Evolutionary conservation across 148 eudicot species (phyloP), one percentile per base, ranked within the genome.

Genomic region (Diospyros lotus): DNA sequence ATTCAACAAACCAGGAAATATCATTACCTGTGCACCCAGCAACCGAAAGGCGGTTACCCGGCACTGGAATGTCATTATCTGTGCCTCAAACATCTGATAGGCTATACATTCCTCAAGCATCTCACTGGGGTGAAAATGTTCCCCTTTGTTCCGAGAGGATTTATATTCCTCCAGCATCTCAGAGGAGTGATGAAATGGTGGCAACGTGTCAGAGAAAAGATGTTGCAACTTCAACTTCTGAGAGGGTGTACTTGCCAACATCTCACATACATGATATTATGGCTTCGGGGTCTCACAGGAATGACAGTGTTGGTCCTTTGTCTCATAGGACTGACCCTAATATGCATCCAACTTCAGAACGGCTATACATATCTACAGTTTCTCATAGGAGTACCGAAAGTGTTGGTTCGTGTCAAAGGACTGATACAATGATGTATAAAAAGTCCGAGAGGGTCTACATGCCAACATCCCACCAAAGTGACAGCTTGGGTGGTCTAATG

Each of bases 61-160:
- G 15, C 15, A 69, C 58, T 1, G 63, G n/a, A 55, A 12, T 41
- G 52, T 61, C 78, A n/a, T 4, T 43, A 9, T 63, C 75, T 9
- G 8, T 17, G 52, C 55, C 60, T 41, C 45, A 54, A 69, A 48
- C 66, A 15, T 74, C 78, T 15, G 75, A 79, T 64, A 67, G 64
- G 58, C 2, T 55, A 38, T 58, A 62, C 53, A 39, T 64, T 15
- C 78, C 82, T 69, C 82, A 17, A 69, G 59, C 56, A 13, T 40
- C 62, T 11, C 71, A 60, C 40, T 48, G 63, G 55, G 50, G 56
- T 66, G 81, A 74, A 52, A 52, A 46, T 42, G 17, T 50, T 73
- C 52, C 10, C 17, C 55, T 58, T 13, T 12, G 50, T 59, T 40
- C 73, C n/a, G 76, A 73, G 67, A 67, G 76, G 54, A 72, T 68